Conservation (phyloP, 1,284 basidiomycete species). For the Tetrapyrgos nigripes region DNA sequence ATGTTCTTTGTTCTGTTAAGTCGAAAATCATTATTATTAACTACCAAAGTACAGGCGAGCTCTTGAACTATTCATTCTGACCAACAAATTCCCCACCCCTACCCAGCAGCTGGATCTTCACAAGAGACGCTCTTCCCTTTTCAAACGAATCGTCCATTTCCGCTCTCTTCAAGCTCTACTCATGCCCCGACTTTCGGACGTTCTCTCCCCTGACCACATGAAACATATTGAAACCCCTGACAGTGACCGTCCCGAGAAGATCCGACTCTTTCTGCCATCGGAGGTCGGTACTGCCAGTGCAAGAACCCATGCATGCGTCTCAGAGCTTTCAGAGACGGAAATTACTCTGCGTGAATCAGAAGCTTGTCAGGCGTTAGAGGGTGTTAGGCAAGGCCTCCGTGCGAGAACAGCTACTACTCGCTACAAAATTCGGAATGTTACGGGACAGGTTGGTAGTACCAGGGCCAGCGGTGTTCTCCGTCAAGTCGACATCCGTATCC, state of each 20-base stretch:
- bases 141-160: background rate
- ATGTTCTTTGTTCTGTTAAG: background rate
- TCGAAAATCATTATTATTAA: background rate
- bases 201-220: background rate
- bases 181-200: background rate
- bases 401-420: constrained; percentile 1
- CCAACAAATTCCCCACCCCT: background rate
- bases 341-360: background rate
- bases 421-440: constrained; percentile 1
- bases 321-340: background rate
- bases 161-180: background rate
- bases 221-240: background rate
- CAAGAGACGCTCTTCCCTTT: background rate
- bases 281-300: background rate
- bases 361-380: background rate
- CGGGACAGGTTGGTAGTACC: constrained; percentile 3
- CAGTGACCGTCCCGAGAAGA: background rate
- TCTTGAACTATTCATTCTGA: background rate
- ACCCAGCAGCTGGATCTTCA: background rate
- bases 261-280: background rate
- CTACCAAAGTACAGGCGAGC: background rate
- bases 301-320: background rate
- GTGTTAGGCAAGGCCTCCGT: background rate
- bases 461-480: background rate
- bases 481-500: constrained; percentile 5